Percentiles rank a stretch among this genome's conserved stretches.
Evolutionary conservation across 2,329 filamentous ascomycete species (phyloP).

Genomic region (Penicillium sp.): DNA sequence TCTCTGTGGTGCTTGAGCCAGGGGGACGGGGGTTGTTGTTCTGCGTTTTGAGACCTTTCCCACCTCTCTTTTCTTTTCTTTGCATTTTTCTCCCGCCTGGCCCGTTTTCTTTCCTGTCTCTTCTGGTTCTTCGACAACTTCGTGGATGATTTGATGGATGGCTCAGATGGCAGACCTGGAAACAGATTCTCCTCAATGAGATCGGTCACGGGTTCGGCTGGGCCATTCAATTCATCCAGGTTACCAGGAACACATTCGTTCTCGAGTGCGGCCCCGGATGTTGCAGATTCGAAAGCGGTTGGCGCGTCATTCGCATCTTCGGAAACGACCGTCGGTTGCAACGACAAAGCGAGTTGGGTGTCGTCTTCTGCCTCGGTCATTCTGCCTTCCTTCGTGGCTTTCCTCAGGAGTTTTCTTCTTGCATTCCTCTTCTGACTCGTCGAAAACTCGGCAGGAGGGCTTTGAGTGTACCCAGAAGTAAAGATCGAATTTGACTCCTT

Average conservation of each 20-base stretch:
- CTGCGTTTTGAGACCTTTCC: not conserved
- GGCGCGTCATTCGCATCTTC: too few relatives aligned
- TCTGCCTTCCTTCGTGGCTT: not conserved
- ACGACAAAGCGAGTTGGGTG: not conserved
- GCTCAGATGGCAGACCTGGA: not conserved
- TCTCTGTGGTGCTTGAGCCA: not conserved
- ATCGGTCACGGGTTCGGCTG: not conserved
- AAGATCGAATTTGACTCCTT: not conserved
- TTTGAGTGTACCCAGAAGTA: not conserved
- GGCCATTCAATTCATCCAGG: not conserved
- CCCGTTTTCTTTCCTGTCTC: not conserved
- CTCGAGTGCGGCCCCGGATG: not conserved
- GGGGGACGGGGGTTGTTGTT: not conserved
- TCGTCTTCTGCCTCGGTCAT: not conserved
- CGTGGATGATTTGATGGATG: not conserved
- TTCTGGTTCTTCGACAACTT: constrained; percentile 2
- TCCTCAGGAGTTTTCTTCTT: not conserved
- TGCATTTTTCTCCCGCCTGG: not conserved
- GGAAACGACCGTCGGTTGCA: not conserved
- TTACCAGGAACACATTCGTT: not conserved
- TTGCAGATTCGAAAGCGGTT: not conserved
- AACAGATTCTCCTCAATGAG: not conserved
- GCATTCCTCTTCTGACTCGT: not conserved
- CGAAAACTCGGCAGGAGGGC: not conserved
- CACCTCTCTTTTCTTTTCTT: not conserved